phyloP scores from a whole-genome alignment of 768 basidiomycete species.

The Pholiota microspora region DNA sequence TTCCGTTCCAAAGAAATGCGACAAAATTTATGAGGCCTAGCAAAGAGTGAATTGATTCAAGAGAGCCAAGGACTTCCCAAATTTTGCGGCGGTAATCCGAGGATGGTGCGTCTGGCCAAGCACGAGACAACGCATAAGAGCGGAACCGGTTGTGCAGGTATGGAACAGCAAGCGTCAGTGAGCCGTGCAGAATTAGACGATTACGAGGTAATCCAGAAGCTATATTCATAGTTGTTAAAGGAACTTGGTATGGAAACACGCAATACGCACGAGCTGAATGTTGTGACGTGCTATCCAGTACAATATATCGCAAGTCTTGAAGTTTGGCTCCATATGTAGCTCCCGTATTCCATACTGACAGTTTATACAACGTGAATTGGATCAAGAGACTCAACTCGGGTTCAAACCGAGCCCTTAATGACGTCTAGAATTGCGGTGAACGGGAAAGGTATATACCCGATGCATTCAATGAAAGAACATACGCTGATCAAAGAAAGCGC shows the following conservation, averaged over 20 bases:
- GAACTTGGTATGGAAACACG: constrained; percentile 1
- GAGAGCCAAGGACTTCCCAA: constrained; percentile 65
- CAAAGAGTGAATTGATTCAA: constrained; percentile 67
- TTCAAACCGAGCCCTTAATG: constrained; percentile 61
- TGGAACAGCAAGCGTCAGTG: constrained; percentile 71
- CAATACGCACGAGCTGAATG: constrained; percentile 34
- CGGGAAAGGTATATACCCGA: constrained; percentile 2
- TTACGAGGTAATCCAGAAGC: constrained; percentile 66
- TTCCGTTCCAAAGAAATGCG: constrained; percentile 82
- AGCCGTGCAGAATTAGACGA: constrained; percentile 63
- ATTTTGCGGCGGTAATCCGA: constrained; percentile 69
- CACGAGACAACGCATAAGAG: constrained; percentile 69
- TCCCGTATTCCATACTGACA: constrained; percentile 79
- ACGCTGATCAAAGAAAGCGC: constrained; percentile 71
- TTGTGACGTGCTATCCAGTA: constrained; percentile 22
- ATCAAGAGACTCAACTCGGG: constrained; percentile 74
- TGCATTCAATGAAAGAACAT: too few species aligned
- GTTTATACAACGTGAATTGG: constrained; percentile 71
- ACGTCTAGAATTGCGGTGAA: constrained; percentile 37
- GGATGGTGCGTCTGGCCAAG: constrained; percentile 91
- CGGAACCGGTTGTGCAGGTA: constrained; percentile 79
- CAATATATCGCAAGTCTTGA: constrained; percentile 70
- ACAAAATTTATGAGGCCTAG: constrained; percentile 74
- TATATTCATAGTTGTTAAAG: constrained; percentile 24
- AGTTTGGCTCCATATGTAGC: constrained; percentile 83